These are phyloP conservation scores for Trametopsis cervina DNA, from an alignment of 768 basidiomycete genomes.

Conservation along the genomic window DNA sequence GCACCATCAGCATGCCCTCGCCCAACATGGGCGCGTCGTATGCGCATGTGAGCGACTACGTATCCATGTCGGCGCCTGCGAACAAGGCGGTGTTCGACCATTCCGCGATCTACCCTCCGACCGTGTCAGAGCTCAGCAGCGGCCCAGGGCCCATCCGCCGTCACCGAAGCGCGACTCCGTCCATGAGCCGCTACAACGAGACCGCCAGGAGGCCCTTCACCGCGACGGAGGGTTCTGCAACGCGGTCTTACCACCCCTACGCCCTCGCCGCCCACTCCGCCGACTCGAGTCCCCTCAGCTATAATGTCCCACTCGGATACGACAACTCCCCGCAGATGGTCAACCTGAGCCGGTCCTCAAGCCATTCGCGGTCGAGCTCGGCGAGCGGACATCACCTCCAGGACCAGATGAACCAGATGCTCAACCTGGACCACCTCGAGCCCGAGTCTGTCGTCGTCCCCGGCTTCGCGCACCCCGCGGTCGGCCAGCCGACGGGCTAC, in stretches of 20 bases:
- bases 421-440: slow-evolving; percentile 18
- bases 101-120: slow-evolving; percentile 38
- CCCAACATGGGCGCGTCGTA: slow-evolving; percentile 29
- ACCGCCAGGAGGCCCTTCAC: slow-evolving; percentile 41
- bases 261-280: slow-evolving; percentile 23
- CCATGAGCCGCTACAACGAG: slow-evolving; percentile 42
- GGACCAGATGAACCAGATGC: slow-evolving; percentile 23
- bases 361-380: slow-evolving; percentile 21
- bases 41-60: slow-evolving; percentile 27
- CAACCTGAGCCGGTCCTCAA: neutral
- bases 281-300: slow-evolving; percentile 35
- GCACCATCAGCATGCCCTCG: slow-evolving; percentile 32
- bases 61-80: slow-evolving; percentile 60
- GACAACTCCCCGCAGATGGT: slow-evolving; percentile 11
- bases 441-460: slow-evolving; percentile 12
- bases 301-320: slow-evolving; percentile 41
- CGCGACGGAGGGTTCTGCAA: slow-evolving; percentile 29
- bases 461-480: slow-evolving; percentile 11
- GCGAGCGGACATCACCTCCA: slow-evolving; percentile 16
- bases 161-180: slow-evolving; percentile 75
- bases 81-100: slow-evolving; percentile 66
- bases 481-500: neutral
- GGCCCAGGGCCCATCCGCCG: slow-evolving; percentile 59
- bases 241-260: slow-evolving; percentile 30
- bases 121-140: slow-evolving; percentile 32